phyloP scores from a whole-genome alignment of 2,329 filamentous ascomycete genomes.

The Gliomastix tumulicola region DNA sequence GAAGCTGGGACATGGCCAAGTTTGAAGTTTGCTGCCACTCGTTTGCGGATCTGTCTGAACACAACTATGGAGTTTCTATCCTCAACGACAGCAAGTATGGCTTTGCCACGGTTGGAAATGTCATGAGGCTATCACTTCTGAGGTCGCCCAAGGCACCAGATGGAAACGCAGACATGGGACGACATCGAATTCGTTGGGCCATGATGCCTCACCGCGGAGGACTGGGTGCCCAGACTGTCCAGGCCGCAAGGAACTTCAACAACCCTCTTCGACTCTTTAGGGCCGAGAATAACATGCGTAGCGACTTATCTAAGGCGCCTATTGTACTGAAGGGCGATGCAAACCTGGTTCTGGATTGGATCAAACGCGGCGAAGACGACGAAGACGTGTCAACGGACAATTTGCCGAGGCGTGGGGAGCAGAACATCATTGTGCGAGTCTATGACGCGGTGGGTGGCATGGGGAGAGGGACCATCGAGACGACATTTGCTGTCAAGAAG shows the following conservation, averaged over 20 bases:
- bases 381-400: conserved; percentile 61
- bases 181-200: conserved; percentile 80
- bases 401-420: conserved; percentile 59
- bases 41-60: conserved; percentile 84
- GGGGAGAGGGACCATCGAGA: conserved; percentile 62
- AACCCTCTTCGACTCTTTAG: conserved; percentile 53
- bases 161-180: conserved; percentile 88
- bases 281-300: conserved; percentile 15
- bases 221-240: conserved; percentile 67
- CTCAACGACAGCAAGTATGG: conserved; percentile 96
- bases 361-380: conserved; percentile 91
- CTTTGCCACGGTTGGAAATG: conserved; percentile 80
- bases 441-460: conserved; percentile 87
- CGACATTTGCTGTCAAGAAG: conserved; percentile 63
- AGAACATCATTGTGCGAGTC: conserved; percentile 74
- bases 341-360: conserved; percentile 74
- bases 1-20: conserved; percentile 92
- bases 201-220: conserved; percentile 77
- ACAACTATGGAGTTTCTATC: conserved; percentile 84
- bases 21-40: conserved; percentile 96
- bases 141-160: conserved; percentile 89
- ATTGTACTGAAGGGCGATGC: conserved; percentile 60
- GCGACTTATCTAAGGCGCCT: conserved; percentile 27
- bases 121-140: conserved; percentile 84
- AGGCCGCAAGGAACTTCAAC: conserved; percentile 86